phyloP scores from a whole-genome alignment of 208 protist genomes.

The Leishmania mexicana region DNA sequence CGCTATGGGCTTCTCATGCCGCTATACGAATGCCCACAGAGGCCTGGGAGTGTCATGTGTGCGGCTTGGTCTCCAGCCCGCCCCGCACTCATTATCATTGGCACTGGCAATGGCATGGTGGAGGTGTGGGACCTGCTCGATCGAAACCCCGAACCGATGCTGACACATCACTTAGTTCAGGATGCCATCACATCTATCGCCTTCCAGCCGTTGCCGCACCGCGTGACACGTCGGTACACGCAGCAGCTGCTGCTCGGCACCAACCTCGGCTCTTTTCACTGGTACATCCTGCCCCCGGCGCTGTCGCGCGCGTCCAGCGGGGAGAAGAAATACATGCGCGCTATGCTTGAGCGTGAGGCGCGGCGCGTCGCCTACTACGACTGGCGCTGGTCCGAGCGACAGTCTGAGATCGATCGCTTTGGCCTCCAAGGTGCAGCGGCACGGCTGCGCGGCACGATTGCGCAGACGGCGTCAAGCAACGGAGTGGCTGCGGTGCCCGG shows the following conservation, averaged over 20 bases:
- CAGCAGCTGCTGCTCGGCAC: conserved; percentile 90
- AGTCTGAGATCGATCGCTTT: conserved; percentile 79
- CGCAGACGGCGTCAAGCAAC: background rate
- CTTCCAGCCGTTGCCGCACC: conserved; percentile 81
- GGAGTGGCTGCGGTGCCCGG: background rate
- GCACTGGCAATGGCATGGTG: conserved; percentile 82
- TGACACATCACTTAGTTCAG: conserved; percentile 89
- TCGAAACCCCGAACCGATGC: conserved; percentile 83
- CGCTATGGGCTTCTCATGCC: conserved; percentile 65
- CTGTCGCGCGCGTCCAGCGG: conserved; percentile 79
- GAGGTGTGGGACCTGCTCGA: conserved; percentile 93
- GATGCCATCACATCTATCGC: conserved; percentile 87
- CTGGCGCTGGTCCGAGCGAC: conserved; percentile 83
- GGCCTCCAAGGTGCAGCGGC: conserved; percentile 41
- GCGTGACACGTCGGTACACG: conserved; percentile 47
- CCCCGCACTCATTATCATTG: conserved; percentile 77
- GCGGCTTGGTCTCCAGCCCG: conserved; percentile 88
- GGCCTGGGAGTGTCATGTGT: conserved; percentile 54
- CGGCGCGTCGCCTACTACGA: conserved; percentile 84
- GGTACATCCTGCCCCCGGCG: conserved; percentile 81
- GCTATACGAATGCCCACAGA: conserved; percentile 75
- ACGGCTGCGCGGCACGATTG: conserved; percentile 32
- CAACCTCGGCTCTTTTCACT: conserved; percentile 86
- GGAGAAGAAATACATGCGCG: conserved; percentile 77
- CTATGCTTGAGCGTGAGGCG: conserved; percentile 89